Evolutionary conservation across 176 grass and related monocot genomes (phyloP).

Genomic region (Pontederia paniculata): DNA sequence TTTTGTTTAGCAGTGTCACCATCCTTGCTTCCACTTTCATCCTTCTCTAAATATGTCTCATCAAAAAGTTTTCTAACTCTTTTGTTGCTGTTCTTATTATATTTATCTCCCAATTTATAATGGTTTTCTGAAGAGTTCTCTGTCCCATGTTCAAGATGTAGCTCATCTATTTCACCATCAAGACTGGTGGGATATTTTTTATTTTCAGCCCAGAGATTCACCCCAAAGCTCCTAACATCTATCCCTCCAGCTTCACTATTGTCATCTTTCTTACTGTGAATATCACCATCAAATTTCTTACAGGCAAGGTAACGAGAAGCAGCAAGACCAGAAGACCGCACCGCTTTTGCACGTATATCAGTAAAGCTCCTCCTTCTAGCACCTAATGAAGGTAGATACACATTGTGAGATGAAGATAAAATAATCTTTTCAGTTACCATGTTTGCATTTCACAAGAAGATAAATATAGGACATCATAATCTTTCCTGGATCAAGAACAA

Average conservation of each 20-base stretch:
- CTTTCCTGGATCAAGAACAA: no score
- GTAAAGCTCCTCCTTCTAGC: slow-evolving; percentile 9
- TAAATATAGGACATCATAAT: no score
- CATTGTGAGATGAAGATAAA: no score
- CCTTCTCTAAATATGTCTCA: slow-evolving; percentile 8
- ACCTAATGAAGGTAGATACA: background rate
- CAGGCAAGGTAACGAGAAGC: slow-evolving; percentile 2
- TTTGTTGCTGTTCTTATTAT: slow-evolving; percentile 3
- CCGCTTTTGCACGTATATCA: slow-evolving; percentile 12
- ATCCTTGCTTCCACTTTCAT: background rate
- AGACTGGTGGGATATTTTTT: background rate
- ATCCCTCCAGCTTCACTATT: background rate
- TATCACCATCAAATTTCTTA: background rate
- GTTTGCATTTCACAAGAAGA: no score
- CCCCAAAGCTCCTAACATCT: background rate
- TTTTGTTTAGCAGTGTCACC: background rate
- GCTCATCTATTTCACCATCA: background rate
- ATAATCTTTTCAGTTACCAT: no score
- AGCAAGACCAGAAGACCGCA: slow-evolving; percentile 19
- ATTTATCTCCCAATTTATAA: background rate
- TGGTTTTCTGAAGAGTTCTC: background rate
- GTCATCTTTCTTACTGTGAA: background rate
- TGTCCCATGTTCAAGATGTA: background rate
- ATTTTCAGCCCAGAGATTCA: background rate
- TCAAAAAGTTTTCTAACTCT: slow-evolving; percentile 16